Evolutionary conservation across 768 basidiomycete species (phyloP).

Genomic region (Phanerochaete sordida): DNA sequence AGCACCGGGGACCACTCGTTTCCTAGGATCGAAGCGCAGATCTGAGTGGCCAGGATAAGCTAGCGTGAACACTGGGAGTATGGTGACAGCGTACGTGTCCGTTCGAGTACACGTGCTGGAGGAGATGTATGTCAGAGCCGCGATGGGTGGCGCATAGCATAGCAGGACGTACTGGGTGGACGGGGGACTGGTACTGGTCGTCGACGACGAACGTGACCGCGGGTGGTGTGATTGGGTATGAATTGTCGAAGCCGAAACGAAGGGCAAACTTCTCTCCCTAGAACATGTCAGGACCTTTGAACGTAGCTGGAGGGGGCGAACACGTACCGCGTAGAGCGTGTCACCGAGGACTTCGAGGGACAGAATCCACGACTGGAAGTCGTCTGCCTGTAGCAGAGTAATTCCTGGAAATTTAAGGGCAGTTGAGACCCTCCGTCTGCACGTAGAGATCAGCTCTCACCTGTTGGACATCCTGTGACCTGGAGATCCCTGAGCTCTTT

Average conservation of each 20-base stretch:
- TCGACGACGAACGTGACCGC: slow-evolving; percentile 82
- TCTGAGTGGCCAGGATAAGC: slow-evolving; percentile 38
- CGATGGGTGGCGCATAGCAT: background rate
- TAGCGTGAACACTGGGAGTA: background rate
- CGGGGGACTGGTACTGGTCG: slow-evolving; percentile 59
- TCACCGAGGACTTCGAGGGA: slow-evolving; percentile 84
- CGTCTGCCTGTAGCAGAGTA: slow-evolving; percentile 66
- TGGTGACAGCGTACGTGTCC: slow-evolving; percentile 53
- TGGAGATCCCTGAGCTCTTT: slow-evolving; percentile 73
- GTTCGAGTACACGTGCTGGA: slow-evolving; percentile 83
- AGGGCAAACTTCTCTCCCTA: slow-evolving; percentile 77
- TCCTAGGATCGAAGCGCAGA: slow-evolving; percentile 87
- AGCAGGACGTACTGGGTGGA: slow-evolving; percentile 64
- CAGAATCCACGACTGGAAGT: slow-evolving; percentile 76
- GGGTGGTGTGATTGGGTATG: slow-evolving; percentile 85
- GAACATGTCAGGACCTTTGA: background rate
- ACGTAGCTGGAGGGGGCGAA: background rate
- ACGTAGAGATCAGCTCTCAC: slow-evolving; percentile 30
- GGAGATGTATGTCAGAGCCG: background rate
- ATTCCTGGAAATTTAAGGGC: slow-evolving; percentile 51
- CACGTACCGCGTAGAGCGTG: slow-evolving; percentile 64
- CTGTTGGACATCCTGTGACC: slow-evolving; percentile 62
- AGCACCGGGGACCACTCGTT: slow-evolving; percentile 90
- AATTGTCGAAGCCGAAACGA: slow-evolving; percentile 76
- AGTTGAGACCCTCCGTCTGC: background rate